phyloP scores from a whole-genome alignment of 2,329 filamentous ascomycete species.

The Colletotrichum sp. region DNA sequence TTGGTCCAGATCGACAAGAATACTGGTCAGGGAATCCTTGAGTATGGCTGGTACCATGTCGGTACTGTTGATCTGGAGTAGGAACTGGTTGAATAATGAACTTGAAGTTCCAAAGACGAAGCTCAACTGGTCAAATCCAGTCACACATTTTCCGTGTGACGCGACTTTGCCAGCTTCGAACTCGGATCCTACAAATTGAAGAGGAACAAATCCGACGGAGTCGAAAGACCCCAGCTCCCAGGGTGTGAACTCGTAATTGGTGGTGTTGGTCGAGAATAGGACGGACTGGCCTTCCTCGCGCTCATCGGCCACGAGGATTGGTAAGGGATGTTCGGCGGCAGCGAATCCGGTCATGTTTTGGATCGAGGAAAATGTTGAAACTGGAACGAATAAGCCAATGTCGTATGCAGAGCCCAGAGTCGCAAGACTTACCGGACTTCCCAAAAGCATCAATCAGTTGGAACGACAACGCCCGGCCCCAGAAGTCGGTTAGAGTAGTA shows the following conservation, averaged over 20 bases:
- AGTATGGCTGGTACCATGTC: constrained; percentile 32
- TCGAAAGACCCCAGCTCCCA: constrained; percentile 73
- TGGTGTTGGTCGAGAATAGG: constrained; percentile 56
- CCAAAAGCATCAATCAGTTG: constrained; percentile 77
- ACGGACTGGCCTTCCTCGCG: constrained; percentile 48
- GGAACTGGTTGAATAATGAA: constrained; percentile 80
- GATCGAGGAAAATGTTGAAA: constrained; percentile 81
- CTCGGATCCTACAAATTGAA: constrained; percentile 64
- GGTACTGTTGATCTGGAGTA: constrained; percentile 59
- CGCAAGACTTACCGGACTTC: not conserved
- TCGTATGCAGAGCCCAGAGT: constrained; percentile 65
- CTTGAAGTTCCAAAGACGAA: constrained; percentile 85
- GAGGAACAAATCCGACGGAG: constrained; percentile 63
- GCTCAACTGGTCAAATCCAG: constrained; percentile 79
- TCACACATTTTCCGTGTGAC: constrained; percentile 49
- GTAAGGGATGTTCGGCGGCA: constrained; percentile 48
- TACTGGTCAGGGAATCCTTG: constrained; percentile 47
- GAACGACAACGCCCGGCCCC: constrained; percentile 84
- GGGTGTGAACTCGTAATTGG: constrained; percentile 69
- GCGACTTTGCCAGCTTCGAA: constrained; percentile 55
- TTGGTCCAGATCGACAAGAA: constrained; percentile 62
- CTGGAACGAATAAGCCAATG: too few relatives aligned
- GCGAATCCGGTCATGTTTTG: constrained; percentile 44
- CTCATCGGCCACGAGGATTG: constrained; percentile 54
- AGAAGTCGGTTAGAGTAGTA: constrained; percentile 84